Conservation (phyloP, 2,329 filamentous ascomycete genomes). For the Nemania abortiva region DNA sequence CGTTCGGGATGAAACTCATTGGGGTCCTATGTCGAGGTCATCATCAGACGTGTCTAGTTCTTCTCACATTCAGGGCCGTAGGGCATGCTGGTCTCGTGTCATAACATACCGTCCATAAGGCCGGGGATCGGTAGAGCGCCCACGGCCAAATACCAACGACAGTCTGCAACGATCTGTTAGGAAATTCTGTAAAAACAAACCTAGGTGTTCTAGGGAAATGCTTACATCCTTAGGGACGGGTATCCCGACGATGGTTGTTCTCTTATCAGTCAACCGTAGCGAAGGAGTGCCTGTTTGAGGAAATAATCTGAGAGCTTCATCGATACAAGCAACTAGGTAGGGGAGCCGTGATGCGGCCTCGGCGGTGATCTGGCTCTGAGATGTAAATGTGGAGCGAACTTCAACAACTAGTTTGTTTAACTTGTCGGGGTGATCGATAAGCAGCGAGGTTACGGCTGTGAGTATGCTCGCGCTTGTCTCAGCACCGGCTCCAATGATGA, state of each 20-base stretch:
- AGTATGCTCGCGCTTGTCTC: constrained; percentile 57
- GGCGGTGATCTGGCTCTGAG: constrained; percentile 51
- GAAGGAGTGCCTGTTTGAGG: constrained; percentile 48
- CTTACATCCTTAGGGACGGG: constrained; percentile 32
- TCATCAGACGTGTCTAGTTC: not conserved
- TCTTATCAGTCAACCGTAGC: constrained; percentile 25
- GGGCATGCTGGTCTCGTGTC: not conserved
- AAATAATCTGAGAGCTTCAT: constrained; percentile 53
- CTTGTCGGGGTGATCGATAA: constrained; percentile 53
- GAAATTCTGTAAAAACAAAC: not conserved
- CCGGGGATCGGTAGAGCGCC: constrained; percentile 30
- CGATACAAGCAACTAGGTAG: constrained; percentile 51
- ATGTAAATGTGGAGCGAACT: constrained; percentile 55
- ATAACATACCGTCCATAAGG: constrained; percentile 29
- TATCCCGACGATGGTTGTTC: constrained; percentile 26
- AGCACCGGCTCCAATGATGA: constrained; percentile 57
- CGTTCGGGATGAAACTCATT: not conserved
- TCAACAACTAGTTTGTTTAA: constrained; percentile 55
- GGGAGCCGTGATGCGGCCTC: constrained; percentile 42
- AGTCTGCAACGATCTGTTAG: constrained; percentile 24
- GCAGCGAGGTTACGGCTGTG: constrained; percentile 54
- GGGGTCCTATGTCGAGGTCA: not conserved
- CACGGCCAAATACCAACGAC: constrained; percentile 34
- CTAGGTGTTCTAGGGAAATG: not conserved
- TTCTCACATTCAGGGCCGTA: not conserved